Conservation (phyloP, 164 flowering plant genomes). For the Piper betle region DNA sequence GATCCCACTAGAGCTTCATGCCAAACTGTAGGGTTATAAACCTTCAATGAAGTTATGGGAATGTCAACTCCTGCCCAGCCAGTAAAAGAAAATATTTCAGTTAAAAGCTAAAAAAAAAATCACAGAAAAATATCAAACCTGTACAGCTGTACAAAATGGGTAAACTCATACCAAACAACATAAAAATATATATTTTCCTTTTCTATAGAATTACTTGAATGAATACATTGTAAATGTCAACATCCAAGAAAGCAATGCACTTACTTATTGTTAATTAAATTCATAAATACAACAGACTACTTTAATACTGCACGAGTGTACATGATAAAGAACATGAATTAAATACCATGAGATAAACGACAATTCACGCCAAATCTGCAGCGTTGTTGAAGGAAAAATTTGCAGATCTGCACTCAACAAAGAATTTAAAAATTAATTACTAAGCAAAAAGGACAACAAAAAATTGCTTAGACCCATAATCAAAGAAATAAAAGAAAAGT, state of each 20-base stretch:
- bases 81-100: neutral
- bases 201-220: neutral
- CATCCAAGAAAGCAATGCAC: neutral
- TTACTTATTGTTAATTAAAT: no score
- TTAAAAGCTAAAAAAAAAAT: slow-evolving; percentile 1
- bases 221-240: neutral
- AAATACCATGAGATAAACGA: slow-evolving; percentile 98
- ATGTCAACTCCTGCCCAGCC: slow-evolving; percentile 49
- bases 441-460: neutral
- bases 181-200: no score
- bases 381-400: slow-evolving; percentile 91
- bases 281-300: no score
- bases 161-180: neutral
- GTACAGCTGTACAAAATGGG: neutral
- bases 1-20: slow-evolving; percentile 65
- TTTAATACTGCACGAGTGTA: neutral
- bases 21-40: slow-evolving; percentile 51
- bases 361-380: slow-evolving; percentile 94
- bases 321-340: neutral
- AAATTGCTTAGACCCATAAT: neutral
- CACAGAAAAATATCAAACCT: neutral
- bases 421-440: slow-evolving; percentile 39
- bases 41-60: slow-evolving; percentile 56
- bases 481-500: neutral
- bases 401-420: slow-evolving; percentile 89